phyloP scores from a whole-genome alignment of 2,329 filamentous ascomycete genomes.

The Fulvia fulva region DNA sequence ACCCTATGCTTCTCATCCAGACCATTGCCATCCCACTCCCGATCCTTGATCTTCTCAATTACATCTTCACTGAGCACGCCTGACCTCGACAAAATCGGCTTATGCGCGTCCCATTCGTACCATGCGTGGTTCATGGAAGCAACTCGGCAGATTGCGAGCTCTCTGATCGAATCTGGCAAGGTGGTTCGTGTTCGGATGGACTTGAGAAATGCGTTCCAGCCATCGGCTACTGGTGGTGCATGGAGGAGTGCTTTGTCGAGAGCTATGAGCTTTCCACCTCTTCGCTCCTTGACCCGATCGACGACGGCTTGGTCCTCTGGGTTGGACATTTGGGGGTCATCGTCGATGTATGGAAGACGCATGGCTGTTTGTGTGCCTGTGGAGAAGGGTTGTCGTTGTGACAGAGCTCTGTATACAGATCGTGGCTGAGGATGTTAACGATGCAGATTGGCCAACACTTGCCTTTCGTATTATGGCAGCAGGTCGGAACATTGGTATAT shows the following conservation, averaged over 20 bases:
- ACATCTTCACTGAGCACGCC: constrained; percentile 54
- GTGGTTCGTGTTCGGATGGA: constrained; percentile 53
- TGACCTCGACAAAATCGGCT: constrained; percentile 63
- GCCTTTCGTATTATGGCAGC: background rate
- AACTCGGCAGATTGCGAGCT: constrained; percentile 76
- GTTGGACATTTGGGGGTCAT: constrained; percentile 46
- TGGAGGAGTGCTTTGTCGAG: constrained; percentile 54
- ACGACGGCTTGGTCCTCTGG: constrained; percentile 50
- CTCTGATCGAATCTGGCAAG: constrained; percentile 55
- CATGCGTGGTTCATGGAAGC: constrained; percentile 75
- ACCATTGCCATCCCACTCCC: constrained; percentile 35
- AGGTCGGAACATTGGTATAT: background rate
- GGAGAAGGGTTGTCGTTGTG: background rate
- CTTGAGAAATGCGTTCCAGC: constrained; percentile 56
- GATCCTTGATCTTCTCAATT: constrained; percentile 42
- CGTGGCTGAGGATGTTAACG: background rate
- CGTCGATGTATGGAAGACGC: constrained; percentile 52
- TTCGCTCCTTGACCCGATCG: constrained; percentile 48
- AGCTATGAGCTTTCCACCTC: constrained; percentile 49
- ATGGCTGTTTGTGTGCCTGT: constrained; percentile 35
- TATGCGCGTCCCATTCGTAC: constrained; percentile 82
- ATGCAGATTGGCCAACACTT: background rate
- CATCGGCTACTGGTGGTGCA: constrained; percentile 53
- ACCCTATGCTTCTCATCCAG: constrained; percentile 62
- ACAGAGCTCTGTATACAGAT: background rate